phyloP scores from a whole-genome alignment of 257 asterid species.

The Ophiorrhiza pumila region DNA sequence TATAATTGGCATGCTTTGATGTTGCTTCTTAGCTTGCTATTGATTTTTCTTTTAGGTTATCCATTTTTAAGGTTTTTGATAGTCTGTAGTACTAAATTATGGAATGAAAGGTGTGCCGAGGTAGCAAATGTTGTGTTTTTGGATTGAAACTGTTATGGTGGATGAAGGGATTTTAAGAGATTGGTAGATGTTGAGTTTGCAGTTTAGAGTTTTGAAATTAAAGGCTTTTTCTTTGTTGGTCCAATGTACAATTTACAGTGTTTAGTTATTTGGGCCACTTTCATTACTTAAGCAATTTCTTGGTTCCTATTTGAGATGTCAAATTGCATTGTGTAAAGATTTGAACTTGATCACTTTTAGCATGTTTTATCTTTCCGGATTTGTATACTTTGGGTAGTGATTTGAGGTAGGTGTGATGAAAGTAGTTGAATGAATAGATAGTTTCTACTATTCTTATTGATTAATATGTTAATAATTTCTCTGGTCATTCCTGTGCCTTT shows the following conservation, averaged over 20 bases:
- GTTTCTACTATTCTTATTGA: neutral
- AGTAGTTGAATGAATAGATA: neutral
- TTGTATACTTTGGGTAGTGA: neutral
- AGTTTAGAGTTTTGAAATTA: neutral
- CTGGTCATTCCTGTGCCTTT: neutral
- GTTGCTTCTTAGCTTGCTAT: neutral
- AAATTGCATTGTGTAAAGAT: neutral
- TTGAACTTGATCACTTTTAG: neutral
- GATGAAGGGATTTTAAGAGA: neutral
- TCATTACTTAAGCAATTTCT: neutral
- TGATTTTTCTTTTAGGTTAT: neutral
- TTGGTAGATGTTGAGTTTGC: neutral
- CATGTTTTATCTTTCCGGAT: neutral
- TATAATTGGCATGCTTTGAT: neutral
- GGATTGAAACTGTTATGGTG: neutral
- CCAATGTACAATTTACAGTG: neutral
- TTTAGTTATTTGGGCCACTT: neutral
- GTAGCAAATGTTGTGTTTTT: neutral
- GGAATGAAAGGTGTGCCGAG: neutral
- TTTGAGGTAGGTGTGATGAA: neutral
- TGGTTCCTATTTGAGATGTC: neutral
- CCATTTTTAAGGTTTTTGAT: constrained; percentile 1
- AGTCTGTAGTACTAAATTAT: neutral
- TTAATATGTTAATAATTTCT: neutral
- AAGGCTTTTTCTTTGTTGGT: neutral